These are phyloP conservation scores for Ceratopteris richardii DNA, from an alignment of 75 land plant species.

Conservation along the genomic window DNA sequence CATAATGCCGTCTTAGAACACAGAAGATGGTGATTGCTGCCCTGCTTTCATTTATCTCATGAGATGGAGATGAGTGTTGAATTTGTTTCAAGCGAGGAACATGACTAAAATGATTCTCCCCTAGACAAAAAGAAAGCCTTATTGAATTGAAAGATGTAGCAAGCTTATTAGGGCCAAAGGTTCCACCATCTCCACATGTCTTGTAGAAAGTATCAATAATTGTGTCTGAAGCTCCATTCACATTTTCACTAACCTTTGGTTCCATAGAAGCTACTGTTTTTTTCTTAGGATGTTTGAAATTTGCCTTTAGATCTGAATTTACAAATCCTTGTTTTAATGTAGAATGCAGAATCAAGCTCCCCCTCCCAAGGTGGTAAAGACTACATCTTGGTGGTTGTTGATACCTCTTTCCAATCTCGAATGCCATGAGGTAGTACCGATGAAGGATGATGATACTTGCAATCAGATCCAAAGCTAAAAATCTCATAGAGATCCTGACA, in stretches of 20 bases:
- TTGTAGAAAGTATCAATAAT: constrained; percentile 2
- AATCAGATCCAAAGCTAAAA: constrained; percentile 85
- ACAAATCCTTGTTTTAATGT: constrained; percentile 63
- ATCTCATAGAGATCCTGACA: too few relatives aligned
- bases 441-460: constrained; percentile 92
- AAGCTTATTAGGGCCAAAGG: constrained; percentile 23
- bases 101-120: too few relatives aligned
- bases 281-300: constrained; percentile 73
- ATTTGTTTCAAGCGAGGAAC: too few relatives aligned
- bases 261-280: neutral
- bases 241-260: neutral
- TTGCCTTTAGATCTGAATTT: constrained; percentile 66
- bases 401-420: constrained; percentile 95
- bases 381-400: constrained; percentile 26
- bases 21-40: too few relatives aligned
- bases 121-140: constrained; percentile 80
- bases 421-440: constrained; percentile 97
- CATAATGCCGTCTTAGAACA: too few relatives aligned
- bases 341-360: constrained; percentile 82
- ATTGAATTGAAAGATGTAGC: constrained; percentile 60
- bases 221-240: neutral
- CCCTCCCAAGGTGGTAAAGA: constrained; percentile 70
- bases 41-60: too few relatives aligned
- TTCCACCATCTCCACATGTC: constrained; percentile 15
- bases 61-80: too few relatives aligned